Conservation (phyloP, 192 early-diverging fungal species). For the Umbelopsis ramanniana region DNA sequence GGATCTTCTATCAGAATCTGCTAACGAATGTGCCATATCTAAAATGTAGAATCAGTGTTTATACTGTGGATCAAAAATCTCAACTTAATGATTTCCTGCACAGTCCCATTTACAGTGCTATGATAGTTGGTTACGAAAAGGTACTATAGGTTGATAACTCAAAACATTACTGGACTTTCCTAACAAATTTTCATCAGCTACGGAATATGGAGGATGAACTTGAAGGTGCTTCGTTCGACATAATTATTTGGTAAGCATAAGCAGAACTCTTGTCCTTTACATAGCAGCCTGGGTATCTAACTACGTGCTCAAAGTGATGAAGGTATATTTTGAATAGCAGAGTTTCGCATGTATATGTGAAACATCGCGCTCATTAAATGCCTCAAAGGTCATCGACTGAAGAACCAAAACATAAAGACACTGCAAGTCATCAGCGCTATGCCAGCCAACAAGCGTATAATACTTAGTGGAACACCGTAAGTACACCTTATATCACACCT, state of each 20-base stretch:
- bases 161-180: neutral
- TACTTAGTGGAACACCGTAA: conserved; percentile 49
- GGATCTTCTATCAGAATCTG: neutral
- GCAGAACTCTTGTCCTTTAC: conserved; percentile 1
- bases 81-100: conserved; percentile 46
- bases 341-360: too few species aligned
- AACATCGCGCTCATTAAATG: neutral
- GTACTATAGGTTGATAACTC: conserved; percentile 1
- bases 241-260: conserved; percentile 40
- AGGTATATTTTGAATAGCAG: neutral
- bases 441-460: conserved; percentile 40
- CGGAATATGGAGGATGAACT: conserved; percentile 39
- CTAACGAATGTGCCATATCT: neutral
- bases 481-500: neutral
- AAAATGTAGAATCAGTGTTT: conserved; percentile 34
- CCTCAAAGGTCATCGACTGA: conserved; percentile 38
- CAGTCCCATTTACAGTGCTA: conserved; percentile 48
- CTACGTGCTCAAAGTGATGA: neutral
- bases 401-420: conserved; percentile 51
- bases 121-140: conserved; percentile 59
- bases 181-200: conserved; percentile 19
- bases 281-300: too few species aligned
- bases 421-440: conserved; percentile 42
- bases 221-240: conserved; percentile 37
- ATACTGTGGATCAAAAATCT: conserved; percentile 49